These are phyloP conservation scores for Trichophaea hybrida DNA, from an alignment of 2,329 filamentous ascomycete species.

Conservation along the genomic window DNA sequence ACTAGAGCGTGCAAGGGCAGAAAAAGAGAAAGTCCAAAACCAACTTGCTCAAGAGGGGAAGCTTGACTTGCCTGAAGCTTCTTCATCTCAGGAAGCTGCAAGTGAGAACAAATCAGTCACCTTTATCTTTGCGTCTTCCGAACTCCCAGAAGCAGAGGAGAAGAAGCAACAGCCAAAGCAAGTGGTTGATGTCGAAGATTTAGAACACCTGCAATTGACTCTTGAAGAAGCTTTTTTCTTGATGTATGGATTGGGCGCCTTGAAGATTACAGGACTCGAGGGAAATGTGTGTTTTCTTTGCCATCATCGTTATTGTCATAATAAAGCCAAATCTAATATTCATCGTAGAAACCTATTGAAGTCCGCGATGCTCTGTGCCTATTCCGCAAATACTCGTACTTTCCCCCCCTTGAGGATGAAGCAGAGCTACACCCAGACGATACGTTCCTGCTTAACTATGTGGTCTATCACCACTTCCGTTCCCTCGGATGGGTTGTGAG, in stretches of 20 bases:
- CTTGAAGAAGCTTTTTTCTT: constrained; percentile 89
- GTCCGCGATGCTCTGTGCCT: constrained; percentile 47
- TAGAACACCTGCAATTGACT: constrained; percentile 85
- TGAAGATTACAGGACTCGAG: constrained; percentile 31
- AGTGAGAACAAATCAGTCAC: neutral
- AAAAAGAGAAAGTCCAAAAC: constrained; percentile 68
- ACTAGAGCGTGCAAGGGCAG: constrained; percentile 75
- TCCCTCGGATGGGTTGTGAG: constrained; percentile 90
- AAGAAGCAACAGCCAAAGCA: neutral
- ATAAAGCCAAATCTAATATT: neutral
- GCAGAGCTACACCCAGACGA: constrained; percentile 53
- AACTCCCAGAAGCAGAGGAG: neutral
- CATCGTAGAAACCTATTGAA: constrained; percentile 34
- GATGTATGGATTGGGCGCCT: constrained; percentile 59
- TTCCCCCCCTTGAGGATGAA: constrained; percentile 41
- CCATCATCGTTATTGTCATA: neutral
- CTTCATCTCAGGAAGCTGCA: neutral
- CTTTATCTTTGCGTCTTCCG: neutral
- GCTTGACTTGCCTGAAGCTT: constrained; percentile 3
- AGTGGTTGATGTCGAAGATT: constrained; percentile 34
- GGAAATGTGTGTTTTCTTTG: constrained; percentile 5
- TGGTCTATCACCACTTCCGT: constrained; percentile 89
- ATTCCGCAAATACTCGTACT: constrained; percentile 56
- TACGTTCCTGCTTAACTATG: constrained; percentile 72
- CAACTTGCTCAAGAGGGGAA: constrained; percentile 44